These are phyloP conservation scores for Neurospora pannonica DNA, from an alignment of 495 filamentous ascomycete genomes.

Conservation along the genomic window DNA sequence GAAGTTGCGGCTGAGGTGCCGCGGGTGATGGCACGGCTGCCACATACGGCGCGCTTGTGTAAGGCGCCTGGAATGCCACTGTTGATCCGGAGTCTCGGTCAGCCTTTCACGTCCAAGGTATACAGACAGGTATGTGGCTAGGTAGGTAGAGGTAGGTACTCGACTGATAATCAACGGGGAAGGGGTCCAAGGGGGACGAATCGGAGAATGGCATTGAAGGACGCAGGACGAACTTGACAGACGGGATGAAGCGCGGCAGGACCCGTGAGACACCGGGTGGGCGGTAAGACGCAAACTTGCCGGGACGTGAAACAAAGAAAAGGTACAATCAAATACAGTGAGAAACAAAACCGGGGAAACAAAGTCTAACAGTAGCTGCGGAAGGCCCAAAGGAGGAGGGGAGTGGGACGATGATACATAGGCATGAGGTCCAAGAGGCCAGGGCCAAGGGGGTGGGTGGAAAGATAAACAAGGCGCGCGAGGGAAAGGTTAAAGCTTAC, in stretches of 20 bases:
- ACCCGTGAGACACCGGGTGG: not conserved
- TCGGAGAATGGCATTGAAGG: not conserved
- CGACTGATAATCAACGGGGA: not conserved
- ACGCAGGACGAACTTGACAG: not conserved
- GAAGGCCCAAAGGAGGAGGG: constrained; percentile 6
- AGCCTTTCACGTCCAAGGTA: constrained; percentile 2
- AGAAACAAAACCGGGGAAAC: constrained; percentile 1
- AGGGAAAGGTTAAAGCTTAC: constrained; percentile 25
- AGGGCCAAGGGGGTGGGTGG: not conserved
- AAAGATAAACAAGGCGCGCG: constrained; percentile 12
- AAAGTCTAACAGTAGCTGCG: constrained; percentile 1
- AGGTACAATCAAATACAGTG: not conserved
- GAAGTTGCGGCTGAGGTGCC: constrained; percentile 34
- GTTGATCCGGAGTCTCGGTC: constrained; percentile 7
- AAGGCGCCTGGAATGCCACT: constrained; percentile 47
- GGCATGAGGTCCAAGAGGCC: not conserved
- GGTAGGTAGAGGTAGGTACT: not conserved
- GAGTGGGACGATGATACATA: constrained; percentile 1
- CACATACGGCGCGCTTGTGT: constrained; percentile 41
- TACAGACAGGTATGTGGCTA: not conserved
- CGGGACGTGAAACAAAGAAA: not conserved
- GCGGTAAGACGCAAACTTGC: not conserved
- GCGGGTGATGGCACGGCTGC: constrained; percentile 32
- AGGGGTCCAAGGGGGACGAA: not conserved
- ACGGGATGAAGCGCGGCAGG: not conserved